A percentile compares a stretch with the other conserved stretches of the same genome.
phyloP scores from a whole-genome alignment of 495 filamentous ascomycete genomes.

The Massariosphaeria phaeospora region DNA sequence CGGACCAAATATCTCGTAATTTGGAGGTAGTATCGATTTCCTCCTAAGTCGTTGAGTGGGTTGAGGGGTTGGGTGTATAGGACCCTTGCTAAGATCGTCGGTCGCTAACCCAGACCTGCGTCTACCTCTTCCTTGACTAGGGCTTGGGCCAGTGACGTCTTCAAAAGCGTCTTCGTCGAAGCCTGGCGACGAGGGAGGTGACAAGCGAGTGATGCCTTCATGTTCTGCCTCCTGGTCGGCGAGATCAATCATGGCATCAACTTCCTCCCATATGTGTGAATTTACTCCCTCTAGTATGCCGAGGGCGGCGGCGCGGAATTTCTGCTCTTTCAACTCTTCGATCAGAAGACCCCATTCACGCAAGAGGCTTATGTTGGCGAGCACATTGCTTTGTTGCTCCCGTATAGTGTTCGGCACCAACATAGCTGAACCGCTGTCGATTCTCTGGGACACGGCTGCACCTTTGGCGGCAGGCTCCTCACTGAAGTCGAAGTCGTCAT shows the following conservation, averaged over 20 bases:
- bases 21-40: constrained; percentile 31
- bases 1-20: constrained; percentile 59
- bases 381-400: constrained; percentile 42
- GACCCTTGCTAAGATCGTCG: constrained; percentile 21
- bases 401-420: constrained; percentile 41
- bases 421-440: constrained; percentile 42
- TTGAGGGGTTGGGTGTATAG: constrained; percentile 1
- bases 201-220: constrained; percentile 30
- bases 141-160: constrained; percentile 31
- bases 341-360: constrained; percentile 43
- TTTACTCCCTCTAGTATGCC: constrained; percentile 34
- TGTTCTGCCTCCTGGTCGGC: constrained; percentile 43
- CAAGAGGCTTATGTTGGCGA: constrained; percentile 42
- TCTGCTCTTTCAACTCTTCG: constrained; percentile 44
- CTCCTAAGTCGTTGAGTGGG: constrained; percentile 25
- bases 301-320: constrained; percentile 36
- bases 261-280: constrained; percentile 38
- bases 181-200: constrained; percentile 40
- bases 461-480: constrained; percentile 29
- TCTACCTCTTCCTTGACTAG: constrained; percentile 23
- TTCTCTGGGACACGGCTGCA: constrained; percentile 23
- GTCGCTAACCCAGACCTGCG: constrained; percentile 26
- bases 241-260: constrained; percentile 46
- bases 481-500: constrained; percentile 45
- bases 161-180: constrained; percentile 40